These are phyloP conservation scores for Phlebiopsis gigantea DNA, from an alignment of 768 basidiomycete species.

Conservation along the genomic window DNA sequence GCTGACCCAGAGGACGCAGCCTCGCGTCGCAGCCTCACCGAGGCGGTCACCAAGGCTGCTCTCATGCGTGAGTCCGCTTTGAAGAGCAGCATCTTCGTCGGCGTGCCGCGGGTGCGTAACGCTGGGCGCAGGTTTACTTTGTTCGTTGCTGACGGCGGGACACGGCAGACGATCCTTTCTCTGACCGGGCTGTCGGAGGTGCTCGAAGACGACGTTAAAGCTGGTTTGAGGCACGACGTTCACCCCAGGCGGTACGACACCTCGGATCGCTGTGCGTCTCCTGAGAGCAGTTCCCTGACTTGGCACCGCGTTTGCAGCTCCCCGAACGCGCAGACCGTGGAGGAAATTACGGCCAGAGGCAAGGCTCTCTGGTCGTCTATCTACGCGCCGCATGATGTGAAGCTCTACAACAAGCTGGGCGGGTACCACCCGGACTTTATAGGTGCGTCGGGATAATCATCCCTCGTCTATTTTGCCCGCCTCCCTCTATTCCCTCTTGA, in stretches of 20 bases:
- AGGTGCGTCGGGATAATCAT: constrained; percentile 45
- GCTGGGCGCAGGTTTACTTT: neutral
- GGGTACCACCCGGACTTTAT: constrained; percentile 93
- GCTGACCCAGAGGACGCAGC: constrained; percentile 33
- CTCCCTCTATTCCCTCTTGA: constrained; percentile 3
- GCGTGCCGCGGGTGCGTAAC: constrained; percentile 64
- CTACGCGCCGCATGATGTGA: constrained; percentile 85
- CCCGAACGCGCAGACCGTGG: constrained; percentile 57
- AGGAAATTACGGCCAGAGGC: constrained; percentile 65
- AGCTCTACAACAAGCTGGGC: constrained; percentile 82
- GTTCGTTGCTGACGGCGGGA: neutral
- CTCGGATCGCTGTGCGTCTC: neutral
- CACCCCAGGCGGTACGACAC: constrained; percentile 52
- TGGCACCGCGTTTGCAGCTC: constrained; percentile 34
- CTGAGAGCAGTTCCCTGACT: neutral
- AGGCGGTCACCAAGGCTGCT: constrained; percentile 68
- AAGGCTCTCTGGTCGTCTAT: constrained; percentile 77
- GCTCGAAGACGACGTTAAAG: constrained; percentile 78
- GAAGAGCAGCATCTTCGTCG: constrained; percentile 87
- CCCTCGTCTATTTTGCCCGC: constrained; percentile 1
- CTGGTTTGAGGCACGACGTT: constrained; percentile 53
- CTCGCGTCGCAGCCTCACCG: constrained; percentile 41
- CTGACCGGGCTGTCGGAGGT: constrained; percentile 72
- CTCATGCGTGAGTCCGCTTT: constrained; percentile 85
- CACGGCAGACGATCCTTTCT: constrained; percentile 68